Evolutionary conservation across 2,329 filamentous ascomycete species (phyloP).

Genomic region (Ophiostoma quercus): DNA sequence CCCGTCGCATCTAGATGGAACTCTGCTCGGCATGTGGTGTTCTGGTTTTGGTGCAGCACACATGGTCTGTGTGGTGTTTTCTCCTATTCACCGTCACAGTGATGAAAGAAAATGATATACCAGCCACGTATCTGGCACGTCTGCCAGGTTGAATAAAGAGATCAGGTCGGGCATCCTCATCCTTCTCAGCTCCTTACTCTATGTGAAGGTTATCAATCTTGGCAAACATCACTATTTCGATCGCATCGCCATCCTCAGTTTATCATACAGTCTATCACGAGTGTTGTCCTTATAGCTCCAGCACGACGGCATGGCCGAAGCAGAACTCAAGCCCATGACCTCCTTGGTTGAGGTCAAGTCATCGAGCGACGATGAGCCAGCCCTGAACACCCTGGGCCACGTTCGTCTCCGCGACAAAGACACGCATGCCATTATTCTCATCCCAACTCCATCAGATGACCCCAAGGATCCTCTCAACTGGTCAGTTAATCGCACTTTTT

Average conservation of each 20-base stretch:
- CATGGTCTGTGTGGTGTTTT: constrained; percentile 2
- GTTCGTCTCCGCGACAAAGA: constrained; percentile 40
- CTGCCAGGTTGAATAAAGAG: neutral
- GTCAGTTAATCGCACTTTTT: constrained; percentile 29
- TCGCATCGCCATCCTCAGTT: neutral
- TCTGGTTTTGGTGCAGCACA: neutral
- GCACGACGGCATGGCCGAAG: neutral
- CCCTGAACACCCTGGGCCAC: constrained; percentile 36
- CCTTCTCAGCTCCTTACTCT: neutral
- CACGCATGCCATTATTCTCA: constrained; percentile 47
- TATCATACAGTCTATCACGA: neutral
- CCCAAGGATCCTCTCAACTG: constrained; percentile 52
- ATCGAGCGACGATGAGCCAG: constrained; percentile 8
- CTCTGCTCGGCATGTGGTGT: constrained; percentile 9
- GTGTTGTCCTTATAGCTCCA: neutral
- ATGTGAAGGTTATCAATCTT: neutral
- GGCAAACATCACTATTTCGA: neutral
- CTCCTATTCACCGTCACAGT: too few species aligned
- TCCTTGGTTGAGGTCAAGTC: constrained; percentile 5
- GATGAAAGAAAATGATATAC: neutral
- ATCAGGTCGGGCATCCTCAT: neutral
- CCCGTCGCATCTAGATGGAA: neutral
- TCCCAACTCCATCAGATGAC: constrained; percentile 46
- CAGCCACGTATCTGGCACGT: neutral
- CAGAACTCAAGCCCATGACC: neutral